These are phyloP conservation scores for Candida piceae DNA, from an alignment of 805 yeast genomes.

Conservation along the genomic window DNA sequence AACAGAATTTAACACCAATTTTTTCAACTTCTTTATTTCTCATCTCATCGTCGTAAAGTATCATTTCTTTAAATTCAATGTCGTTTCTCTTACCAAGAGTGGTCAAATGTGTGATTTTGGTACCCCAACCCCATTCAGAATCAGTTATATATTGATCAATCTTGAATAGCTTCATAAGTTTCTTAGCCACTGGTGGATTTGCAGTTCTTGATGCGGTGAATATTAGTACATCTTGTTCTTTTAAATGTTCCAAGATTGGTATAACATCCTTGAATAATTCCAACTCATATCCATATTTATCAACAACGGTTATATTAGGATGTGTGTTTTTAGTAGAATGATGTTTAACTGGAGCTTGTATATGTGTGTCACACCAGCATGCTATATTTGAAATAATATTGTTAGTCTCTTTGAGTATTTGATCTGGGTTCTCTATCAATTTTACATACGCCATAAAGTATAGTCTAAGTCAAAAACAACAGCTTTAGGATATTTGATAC, in stretches of 20 bases:
- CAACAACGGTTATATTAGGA: conserved; percentile 38
- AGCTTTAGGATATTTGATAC: conserved; percentile 37
- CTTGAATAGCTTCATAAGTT: conserved; percentile 48
- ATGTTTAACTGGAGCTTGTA: conserved; percentile 46
- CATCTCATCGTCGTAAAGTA: conserved; percentile 72
- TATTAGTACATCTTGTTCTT: conserved; percentile 41
- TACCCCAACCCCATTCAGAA: conserved; percentile 65
- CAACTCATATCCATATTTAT: conserved; percentile 49
- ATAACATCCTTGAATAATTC: conserved; percentile 66
- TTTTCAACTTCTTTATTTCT: conserved; percentile 72
- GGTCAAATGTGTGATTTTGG: conserved; percentile 53
- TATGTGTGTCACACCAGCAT: conserved; percentile 78
- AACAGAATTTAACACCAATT: conserved; percentile 66
- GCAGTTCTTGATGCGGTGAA: conserved; percentile 77
- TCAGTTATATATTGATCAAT: conserved; percentile 51
- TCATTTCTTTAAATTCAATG: conserved; percentile 43
- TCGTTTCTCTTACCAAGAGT: conserved; percentile 44
- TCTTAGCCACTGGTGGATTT: conserved; percentile 71
- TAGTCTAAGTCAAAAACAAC: conserved; percentile 74
- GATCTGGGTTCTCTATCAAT: no score
- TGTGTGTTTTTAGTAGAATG: conserved; percentile 8
- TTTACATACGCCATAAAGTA: conserved; percentile 64
- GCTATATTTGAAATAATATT: conserved; percentile 17
- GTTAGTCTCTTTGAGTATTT: no score
- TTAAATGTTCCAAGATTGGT: conserved; percentile 50